Percentiles rank a stretch among this genome's conserved stretches.
Conservation (phyloP, 2,329 filamentous ascomycete genomes). For the Aspergillus transmontanensis region DNA sequence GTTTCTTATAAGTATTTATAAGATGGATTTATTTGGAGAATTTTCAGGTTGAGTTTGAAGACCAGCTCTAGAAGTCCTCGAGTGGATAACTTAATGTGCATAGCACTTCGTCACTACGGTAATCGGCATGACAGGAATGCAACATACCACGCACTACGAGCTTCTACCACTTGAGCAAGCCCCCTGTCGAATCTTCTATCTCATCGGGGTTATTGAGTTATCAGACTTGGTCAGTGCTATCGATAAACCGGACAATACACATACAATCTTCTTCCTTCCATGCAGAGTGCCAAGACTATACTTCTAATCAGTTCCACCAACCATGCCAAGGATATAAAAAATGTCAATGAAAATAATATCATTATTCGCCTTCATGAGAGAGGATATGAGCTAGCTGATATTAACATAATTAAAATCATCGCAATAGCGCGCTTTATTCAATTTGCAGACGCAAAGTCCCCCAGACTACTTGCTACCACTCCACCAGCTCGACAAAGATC, state of each 20-base stretch:
- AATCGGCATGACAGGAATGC: constrained; percentile 14
- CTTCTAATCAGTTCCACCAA: background rate
- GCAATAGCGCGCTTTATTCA: background rate
- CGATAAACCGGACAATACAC: background rate
- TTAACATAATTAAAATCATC: background rate
- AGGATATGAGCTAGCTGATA: background rate
- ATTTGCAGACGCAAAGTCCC: background rate
- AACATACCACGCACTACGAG: constrained; percentile 10
- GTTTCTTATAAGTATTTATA: background rate
- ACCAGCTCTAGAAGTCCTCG: background rate
- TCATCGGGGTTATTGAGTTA: background rate
- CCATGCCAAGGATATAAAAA: background rate
- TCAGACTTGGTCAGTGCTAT: background rate
- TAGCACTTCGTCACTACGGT: constrained; percentile 18
- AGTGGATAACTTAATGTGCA: background rate
- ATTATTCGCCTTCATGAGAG: constrained; percentile 1
- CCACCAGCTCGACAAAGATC: constrained; percentile 83
- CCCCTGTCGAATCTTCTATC: background rate
- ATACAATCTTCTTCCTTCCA: background rate
- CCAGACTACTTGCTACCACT: constrained; percentile 45
- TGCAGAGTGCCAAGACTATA: background rate
- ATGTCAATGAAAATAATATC: background rate
- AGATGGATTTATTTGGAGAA: background rate
- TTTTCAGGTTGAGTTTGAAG: background rate
- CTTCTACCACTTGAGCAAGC: background rate